Conservation (phyloP, 2,329 filamentous ascomycete genomes). For the Volutella citrinella region DNA sequence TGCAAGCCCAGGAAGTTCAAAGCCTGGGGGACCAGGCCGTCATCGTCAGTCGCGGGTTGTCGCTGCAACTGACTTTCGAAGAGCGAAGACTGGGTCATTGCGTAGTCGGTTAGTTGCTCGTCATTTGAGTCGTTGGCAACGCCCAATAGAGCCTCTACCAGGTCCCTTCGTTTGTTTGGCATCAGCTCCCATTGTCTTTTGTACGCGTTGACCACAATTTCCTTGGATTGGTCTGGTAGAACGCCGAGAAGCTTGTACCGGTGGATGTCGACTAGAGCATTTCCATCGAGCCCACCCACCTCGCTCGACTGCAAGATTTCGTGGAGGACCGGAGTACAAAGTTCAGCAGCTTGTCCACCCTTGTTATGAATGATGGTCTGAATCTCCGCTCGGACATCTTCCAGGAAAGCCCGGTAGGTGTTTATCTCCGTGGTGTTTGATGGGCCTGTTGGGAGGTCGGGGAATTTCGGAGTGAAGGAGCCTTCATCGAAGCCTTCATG, state of each 20-base stretch:
- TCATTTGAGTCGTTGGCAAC: conserved; percentile 35
- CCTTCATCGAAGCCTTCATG: conserved; percentile 39
- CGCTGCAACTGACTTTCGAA: conserved; percentile 35
- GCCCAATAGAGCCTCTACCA: conserved; percentile 32
- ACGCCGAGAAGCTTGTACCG: conserved; percentile 37
- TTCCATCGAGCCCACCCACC: conserved; percentile 22
- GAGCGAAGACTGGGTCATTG: conserved; percentile 36
- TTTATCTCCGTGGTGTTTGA: conserved; percentile 34
- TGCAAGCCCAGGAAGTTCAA: conserved; percentile 32
- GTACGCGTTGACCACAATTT: conserved; percentile 37
- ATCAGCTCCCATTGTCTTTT: conserved; percentile 38
- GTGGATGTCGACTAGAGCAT: conserved; percentile 28
- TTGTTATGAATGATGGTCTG: conserved; percentile 40
- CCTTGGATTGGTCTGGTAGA: conserved; percentile 32
- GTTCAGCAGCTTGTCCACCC: conserved; percentile 30
- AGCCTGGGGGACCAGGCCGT: conserved; percentile 30
- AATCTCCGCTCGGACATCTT: conserved; percentile 48
- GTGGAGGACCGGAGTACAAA: conserved; percentile 31
- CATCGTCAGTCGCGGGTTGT: conserved; percentile 27
- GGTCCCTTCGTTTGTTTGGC: conserved; percentile 25
- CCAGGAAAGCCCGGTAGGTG: conserved; percentile 45
- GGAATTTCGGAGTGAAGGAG: conserved; percentile 32
- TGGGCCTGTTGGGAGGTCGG: conserved; percentile 31
- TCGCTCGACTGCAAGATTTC: conserved; percentile 30
- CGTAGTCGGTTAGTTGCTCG: conserved; percentile 34